Evolutionary conservation across 441 rosid genomes (phyloP), one percentile per base, ranked within the genome.

Genomic region (Croton setiger): DNA sequence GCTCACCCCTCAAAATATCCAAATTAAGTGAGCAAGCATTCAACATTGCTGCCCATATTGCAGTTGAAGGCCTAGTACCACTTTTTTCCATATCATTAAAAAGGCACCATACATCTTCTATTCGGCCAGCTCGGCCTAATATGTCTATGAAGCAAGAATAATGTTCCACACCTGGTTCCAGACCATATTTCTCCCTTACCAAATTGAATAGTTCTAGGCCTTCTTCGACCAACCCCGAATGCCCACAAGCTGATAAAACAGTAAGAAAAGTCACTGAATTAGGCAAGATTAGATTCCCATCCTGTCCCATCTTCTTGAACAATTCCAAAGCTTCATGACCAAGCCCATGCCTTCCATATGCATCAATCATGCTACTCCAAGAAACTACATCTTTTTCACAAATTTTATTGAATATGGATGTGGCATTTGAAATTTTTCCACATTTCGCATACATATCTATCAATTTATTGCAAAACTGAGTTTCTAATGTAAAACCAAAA

Each of bases 291-390:
- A 65, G 62, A 9, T 73, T 74, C 63, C 71, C 71, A 31, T 74
- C 77, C 59, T 77, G 78, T 31, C 79, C 82, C 96, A 88, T 84
- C 71, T 81, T 78, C 45, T 75, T 49, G 69, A 89, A 88, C 47
- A 85, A 79, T 70, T 79, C 72, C 63, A 92, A 78, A 15, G 91
- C 96, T 48, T 83, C 84, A 58, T 47, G 67, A 4, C 96, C 97
- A 7, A 71, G 64, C 0, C 96, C 94, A 1, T 89, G 86, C 53
- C 79, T 88, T 39, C 92, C 89, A 74, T 81, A 87, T 52, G 85
- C 96, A 69, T 82, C 86, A 13, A 92, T 87, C 92, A 89, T 80
- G 76, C 88, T 85, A 61, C 91, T 92, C 91, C 92, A 92, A 37
- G 97, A 84, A 71, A 89, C 80, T 44, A 89, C 90, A 59, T 74